These are phyloP conservation scores for Venturia aucupariae DNA, from an alignment of 2,329 filamentous ascomycete genomes.

Conservation along the genomic window DNA sequence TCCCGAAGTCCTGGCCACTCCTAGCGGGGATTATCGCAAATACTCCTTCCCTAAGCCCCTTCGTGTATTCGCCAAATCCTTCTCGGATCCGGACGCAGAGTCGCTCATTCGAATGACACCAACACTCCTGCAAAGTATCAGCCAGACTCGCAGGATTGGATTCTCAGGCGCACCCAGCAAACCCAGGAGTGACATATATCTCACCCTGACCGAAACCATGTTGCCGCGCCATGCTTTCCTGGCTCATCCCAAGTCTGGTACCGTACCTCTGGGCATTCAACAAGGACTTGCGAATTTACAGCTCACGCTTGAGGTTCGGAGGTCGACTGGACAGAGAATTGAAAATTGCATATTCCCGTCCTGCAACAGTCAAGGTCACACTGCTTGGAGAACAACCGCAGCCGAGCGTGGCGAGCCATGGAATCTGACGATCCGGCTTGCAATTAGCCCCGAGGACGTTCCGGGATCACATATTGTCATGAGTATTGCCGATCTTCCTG, in stretches of 20 bases:
- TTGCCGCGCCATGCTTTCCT: conserved; percentile 58
- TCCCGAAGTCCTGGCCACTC: conserved; percentile 61
- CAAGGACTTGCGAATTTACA: conserved; percentile 68
- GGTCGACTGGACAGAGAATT: conserved; percentile 67
- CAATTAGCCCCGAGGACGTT: conserved; percentile 70
- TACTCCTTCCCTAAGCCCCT: conserved; percentile 65
- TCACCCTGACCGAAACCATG: conserved; percentile 73
- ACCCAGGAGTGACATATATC: conserved; percentile 85
- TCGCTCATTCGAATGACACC: conserved; percentile 76
- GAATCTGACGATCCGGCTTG: conserved; percentile 80
- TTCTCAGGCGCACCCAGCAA: conserved; percentile 88
- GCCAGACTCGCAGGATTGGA: conserved; percentile 78
- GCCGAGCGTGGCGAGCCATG: conserved; percentile 71
- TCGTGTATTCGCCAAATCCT: conserved; percentile 69
- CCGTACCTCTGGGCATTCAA: conserved; percentile 59
- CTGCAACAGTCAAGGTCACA: conserved; percentile 68
- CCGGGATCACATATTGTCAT: conserved; percentile 77
- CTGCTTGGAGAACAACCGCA: conserved; percentile 80
- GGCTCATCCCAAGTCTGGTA: conserved; percentile 68
- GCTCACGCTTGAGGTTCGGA: conserved; percentile 79
- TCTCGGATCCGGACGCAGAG: conserved; percentile 69
- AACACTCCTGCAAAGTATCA: conserved; percentile 72
- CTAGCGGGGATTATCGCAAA: conserved; percentile 64
- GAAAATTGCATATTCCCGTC: conserved; percentile 81
- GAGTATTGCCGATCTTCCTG: conserved; percentile 77